A percentile compares a stretch with the other conserved stretches of the same genome.
Conservation (phyloP, 148 eudicot genomes). For the Limonium bicolor region DNA sequence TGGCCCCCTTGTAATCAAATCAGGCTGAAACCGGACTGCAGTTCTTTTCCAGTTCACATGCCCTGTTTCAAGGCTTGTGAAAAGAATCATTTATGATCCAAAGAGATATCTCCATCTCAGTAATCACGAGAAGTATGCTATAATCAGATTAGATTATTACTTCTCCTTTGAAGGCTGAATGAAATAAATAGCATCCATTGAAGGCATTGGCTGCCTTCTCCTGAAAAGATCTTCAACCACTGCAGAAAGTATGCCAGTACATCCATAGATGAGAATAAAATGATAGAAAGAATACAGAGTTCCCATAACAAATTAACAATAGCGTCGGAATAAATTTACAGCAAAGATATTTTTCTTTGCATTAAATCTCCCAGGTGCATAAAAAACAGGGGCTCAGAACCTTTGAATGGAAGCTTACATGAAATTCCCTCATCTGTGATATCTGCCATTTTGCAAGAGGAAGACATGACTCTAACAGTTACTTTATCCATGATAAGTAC, state of each 20-base stretch:
- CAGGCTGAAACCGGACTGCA: not conserved
- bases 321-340: not conserved
- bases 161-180: constrained; percentile 94
- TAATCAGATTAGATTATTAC: constrained; percentile 18
- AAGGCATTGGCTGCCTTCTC: constrained; percentile 93
- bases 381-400: not conserved
- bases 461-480: constrained; percentile 91
- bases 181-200: constrained; percentile 92
- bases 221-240: constrained; percentile 99
- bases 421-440: constrained; percentile 94
- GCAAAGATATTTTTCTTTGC: not conserved
- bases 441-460: constrained; percentile 96
- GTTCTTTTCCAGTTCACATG: too few species aligned
- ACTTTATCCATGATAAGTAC: constrained; percentile 98
- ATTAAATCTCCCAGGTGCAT: not conserved
- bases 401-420: constrained; percentile 27
- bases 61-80: too few species aligned
- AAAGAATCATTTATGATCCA: not conserved
- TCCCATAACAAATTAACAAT: not conserved
- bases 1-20: not conserved
- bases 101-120: not conserved
- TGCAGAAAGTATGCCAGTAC: constrained; percentile 15
- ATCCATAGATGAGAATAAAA: not conserved
- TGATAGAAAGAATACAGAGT: not conserved
- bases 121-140: not conserved